Evolutionary conservation across 345 rosid genomes (phyloP), one percentile per base, ranked within the genome.

Genomic region (Passiflora organensis): DNA sequence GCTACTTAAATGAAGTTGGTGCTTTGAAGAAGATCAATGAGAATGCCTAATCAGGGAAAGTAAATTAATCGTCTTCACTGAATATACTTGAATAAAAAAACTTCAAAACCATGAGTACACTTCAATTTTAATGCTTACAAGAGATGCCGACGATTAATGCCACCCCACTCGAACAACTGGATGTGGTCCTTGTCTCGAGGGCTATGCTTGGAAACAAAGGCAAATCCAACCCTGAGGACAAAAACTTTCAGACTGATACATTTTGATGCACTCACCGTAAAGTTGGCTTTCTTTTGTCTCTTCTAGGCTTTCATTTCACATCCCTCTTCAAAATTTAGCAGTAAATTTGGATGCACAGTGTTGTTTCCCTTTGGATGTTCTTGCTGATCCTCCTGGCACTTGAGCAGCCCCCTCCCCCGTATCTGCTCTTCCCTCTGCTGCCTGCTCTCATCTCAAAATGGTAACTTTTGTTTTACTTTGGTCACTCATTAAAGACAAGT

Each of bases 181-280:
- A 56, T 56, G 81, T 76, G 84, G 77, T 63, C 69, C 73, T 46
- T 42, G 51, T 47, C n/a, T 65, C 64, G 68, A 43, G 45, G 60
- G 43, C 37, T 51, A 45, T 62, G 69, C 44, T 60, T 23, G 52
- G n/a, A 71, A 55, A 68, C 62, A 58, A 51, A 56, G 59, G 25
- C 50, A 51, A 50, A 25, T 46, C 59, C 72, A 61, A 49, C 53
- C 49, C 55, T 38, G 25, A 38, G 18, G 77, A 71, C 79, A 68
- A 63, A 70, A 58, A 44, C 63, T 57, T 25, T 15, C 13, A 38
- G 66, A 44, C 32, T 49, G 41, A 39, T 24, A 19, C 17, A 47
- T 45, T 17, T 45, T 34, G n/a, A 14, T 32, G 17, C 55, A 13
- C 34, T 43, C 59, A 43, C 28, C 52, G 52, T 43, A 49, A 13